Evolutionary conservation across 179 eudicot species (phyloP).

Genomic region (Drosera spatulata): DNA sequence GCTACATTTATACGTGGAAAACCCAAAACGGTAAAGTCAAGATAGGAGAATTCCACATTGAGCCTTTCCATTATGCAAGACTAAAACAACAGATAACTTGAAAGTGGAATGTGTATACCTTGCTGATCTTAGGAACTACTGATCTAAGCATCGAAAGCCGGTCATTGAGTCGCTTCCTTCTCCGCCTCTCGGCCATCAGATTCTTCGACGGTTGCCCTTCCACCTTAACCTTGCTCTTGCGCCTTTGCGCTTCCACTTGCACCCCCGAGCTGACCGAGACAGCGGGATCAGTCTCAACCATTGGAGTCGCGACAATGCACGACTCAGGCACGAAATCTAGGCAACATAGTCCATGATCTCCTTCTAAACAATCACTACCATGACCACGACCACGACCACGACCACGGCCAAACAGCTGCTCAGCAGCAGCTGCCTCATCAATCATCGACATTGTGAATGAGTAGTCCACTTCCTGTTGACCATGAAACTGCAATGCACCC

Average conservation of each 20-base stretch:
- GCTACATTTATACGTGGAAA: no score
- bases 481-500: neutral
- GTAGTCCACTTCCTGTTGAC: constrained; percentile 11
- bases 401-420: no score
- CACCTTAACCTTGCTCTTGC: constrained; percentile 24
- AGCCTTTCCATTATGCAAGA: neutral
- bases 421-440: no score
- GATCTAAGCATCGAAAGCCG: constrained; percentile 94
- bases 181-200: constrained; percentile 83
- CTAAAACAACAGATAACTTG: neutral
- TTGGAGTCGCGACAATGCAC: constrained; percentile 12
- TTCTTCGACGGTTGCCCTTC: constrained; percentile 90
- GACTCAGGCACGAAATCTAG: no score
- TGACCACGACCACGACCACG: no score
- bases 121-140: constrained; percentile 92
- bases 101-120: constrained; percentile 30
- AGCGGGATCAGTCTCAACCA: constrained; percentile 15
- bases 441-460: constrained; percentile 1
- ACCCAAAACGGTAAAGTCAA: no score
- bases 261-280: constrained; percentile 19
- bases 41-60: no score
- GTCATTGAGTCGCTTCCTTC: constrained; percentile 85
- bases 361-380: no score
- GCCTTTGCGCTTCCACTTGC: constrained; percentile 14
- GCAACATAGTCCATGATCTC: no score